Base-by-base conservation (phyloP, 305 asterid genomes). In the Nicotiana rustica region DNA sequence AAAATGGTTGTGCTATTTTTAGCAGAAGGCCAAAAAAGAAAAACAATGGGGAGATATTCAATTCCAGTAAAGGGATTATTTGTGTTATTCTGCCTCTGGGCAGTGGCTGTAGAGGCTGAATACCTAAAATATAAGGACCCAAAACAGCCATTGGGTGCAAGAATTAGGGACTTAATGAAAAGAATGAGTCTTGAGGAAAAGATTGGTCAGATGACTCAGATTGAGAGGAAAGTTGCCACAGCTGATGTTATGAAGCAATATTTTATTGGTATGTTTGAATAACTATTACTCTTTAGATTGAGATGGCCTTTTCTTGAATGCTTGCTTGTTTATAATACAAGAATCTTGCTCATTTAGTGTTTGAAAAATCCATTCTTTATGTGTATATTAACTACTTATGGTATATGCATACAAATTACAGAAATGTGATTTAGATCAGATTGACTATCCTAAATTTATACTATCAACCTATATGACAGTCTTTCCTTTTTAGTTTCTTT, bases 191-290 rank as follows among this genome's bases (percentile, higher is more conserved):
- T 93, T 59, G 95, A 87, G 60, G 97, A 95, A 84, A 95, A 95
- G 86, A 91, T 93, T 77, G 98, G 99, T 2, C 99, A 95, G 83
- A 95, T 94, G 99, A 84, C 85, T 1, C 99, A 95, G 88, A 89
- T 95, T 78, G 99, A 94, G 84, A 89, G 98, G 55, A 86, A 86
- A 59, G 66, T 86, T 10, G 94, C 96, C 36, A 69, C 93, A 8
- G 68, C 89, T 41, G 90, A 92, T 4, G 84, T 89, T 25, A 85
- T 94, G 89, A 92, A 89, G 60, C 87, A 90, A 3, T 89, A 87
- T 64, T 87, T 78, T 83, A 83, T 95, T 38, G 98, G 98, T 91
- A 85, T 67, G 64, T 41, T 55, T 15, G 52, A 44, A 8, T 73
- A 13, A 55, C 2, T 18, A 61, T 61, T 57, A 17, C 64, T 57